Conservation (phyloP, 2,329 filamentous ascomycete species). For the Verticillium albo-atrum region DNA sequence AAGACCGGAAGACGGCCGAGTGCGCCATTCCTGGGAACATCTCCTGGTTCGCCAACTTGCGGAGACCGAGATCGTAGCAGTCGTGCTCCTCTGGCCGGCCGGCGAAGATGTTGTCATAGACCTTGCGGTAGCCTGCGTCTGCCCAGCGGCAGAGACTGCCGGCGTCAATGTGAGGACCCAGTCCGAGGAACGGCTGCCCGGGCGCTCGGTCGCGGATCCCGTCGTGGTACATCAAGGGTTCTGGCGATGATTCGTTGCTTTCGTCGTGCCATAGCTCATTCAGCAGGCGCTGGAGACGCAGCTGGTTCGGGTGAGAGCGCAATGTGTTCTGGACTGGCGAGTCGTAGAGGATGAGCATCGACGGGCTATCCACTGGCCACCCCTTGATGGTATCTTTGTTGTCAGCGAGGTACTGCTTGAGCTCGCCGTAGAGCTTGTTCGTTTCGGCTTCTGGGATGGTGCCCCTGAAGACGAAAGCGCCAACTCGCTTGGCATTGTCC, state of each 20-base stretch:
- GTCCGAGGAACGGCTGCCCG: constrained; percentile 29
- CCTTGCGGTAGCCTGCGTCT: constrained; percentile 28
- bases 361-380: constrained; percentile 31
- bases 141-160: constrained; percentile 38
- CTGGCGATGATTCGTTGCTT: constrained; percentile 19
- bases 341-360: constrained; percentile 32
- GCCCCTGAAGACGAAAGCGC: constrained; percentile 16
- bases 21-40: constrained; percentile 30
- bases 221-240: constrained; percentile 34
- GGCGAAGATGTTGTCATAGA: constrained; percentile 30
- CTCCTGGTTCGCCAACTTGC: constrained; percentile 27
- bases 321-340: constrained; percentile 32
- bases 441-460: constrained; percentile 16
- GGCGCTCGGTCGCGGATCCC: constrained; percentile 31
- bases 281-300: constrained; percentile 27
- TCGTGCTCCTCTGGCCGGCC: constrained; percentile 30
- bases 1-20: constrained; percentile 29
- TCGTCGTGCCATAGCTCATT: constrained; percentile 34
- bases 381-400: constrained; percentile 24
- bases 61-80: constrained; percentile 28
- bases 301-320: constrained; percentile 30
- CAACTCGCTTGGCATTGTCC: constrained; percentile 20
- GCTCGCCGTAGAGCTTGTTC: constrained; percentile 19
- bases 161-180: constrained; percentile 39
- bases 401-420: constrained; percentile 26